These are phyloP conservation scores for Monosporascus ibericus DNA, from an alignment of 2,329 filamentous ascomycete species.

Conservation along the genomic window DNA sequence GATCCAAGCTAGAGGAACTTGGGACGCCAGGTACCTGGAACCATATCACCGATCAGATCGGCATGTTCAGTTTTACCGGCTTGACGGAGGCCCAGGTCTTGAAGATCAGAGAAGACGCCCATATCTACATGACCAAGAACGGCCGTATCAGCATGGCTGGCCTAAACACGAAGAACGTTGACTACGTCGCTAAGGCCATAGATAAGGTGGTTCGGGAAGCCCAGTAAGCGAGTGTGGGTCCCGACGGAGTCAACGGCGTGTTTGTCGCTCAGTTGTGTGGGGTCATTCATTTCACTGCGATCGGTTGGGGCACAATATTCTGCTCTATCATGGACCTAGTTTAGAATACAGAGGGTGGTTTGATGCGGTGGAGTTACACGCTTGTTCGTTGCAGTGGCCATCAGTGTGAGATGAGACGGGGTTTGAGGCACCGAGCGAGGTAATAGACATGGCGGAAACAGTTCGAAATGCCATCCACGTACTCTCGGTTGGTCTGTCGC, in stretches of 20 bases:
- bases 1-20: constrained; percentile 74
- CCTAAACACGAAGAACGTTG: constrained; percentile 85
- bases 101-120: constrained; percentile 62
- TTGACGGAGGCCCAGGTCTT: constrained; percentile 67
- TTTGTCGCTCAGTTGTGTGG: too few species aligned
- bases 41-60: constrained; percentile 97
- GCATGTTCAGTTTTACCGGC: constrained; percentile 97
- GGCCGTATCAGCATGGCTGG: constrained; percentile 97
- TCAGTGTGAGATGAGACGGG: too few species aligned
- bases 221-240: constrained; percentile 10
- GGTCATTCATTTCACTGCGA: too few species aligned
- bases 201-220: constrained; percentile 69
- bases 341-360: too few species aligned
- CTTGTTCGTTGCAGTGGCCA: too few species aligned
- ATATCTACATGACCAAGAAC: constrained; percentile 95
- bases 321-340: too few species aligned
- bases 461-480: too few species aligned
- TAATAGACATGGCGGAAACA: too few species aligned
- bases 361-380: too few species aligned
- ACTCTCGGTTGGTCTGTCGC: too few species aligned
- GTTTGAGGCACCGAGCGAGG: too few species aligned
- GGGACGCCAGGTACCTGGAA: constrained; percentile 89
- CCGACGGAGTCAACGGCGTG: not conserved
- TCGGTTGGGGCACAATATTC: too few species aligned
- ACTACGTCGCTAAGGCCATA: constrained; percentile 87